Base-by-base conservation (phyloP, 2,329 filamentous ascomycete genomes). In the Rutstroemia sp. region DNA sequence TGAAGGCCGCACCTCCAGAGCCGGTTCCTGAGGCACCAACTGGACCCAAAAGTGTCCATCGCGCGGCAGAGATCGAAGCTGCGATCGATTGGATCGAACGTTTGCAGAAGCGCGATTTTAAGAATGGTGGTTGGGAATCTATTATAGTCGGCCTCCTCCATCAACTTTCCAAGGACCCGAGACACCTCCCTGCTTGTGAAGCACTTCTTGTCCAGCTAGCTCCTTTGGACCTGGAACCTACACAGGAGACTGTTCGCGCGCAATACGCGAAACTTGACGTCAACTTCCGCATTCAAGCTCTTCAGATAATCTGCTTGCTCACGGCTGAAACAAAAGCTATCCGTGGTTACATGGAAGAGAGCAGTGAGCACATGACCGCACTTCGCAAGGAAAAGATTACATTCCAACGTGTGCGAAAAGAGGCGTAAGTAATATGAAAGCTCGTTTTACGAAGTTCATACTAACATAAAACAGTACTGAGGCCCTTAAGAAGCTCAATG, bases 341-440 rank as follows among this genome's bases (percentile, higher is more conserved):
- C 63, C 86, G 92, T 53, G 86, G 83, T 16, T 95, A 95, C 69
- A 87, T 99, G 77, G 90, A 96, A 63, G 87, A 92, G 60, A 95
- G 92, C 73, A 90, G 88, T 61, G 89, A 92, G 67, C 88, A 90
- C 54, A 96, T 97, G 92, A 99, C 94, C 1, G 83, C 85, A 54
- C 90, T 95, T 67, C 86, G 94, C 50, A 99, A 99, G 72, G 88
- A 95, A 69, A 96, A 96, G 75, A 96, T 96, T 59, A 89, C 95
- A 62, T 87, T 84, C 72, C 92, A 97, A 73, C 83, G 91, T 62
- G 83, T 88, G 64, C 84, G 88, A 61, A 85, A 85, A 63, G 78
- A 81, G 70, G 75, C 77, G 81, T 85, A 75, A 72, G 82, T 78
- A 23, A 21, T 51, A 41, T 12, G 4, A 7, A 10, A 10, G 3